These are phyloP conservation scores for Candida montana DNA, from an alignment of 805 yeast genomes.

Conservation along the genomic window DNA sequence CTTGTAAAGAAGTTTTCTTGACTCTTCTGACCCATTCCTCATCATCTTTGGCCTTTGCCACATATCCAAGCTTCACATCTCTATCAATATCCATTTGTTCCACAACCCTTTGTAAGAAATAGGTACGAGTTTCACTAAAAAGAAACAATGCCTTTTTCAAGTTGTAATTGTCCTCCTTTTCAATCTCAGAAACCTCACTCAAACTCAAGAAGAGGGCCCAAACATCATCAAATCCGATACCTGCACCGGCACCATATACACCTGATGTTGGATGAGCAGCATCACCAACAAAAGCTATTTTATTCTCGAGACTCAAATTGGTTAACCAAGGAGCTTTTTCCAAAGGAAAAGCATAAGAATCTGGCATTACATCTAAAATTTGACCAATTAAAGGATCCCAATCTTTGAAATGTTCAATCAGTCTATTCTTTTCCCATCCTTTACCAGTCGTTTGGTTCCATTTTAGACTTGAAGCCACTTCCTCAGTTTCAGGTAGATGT, in stretches of 20 bases:
- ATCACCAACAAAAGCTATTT: slow-evolving; percentile 15
- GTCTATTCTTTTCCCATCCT: slow-evolving; percentile 10
- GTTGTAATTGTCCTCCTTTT: slow-evolving; percentile 1
- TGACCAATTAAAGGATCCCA: slow-evolving; percentile 15
- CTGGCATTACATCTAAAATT: slow-evolving; percentile 12
- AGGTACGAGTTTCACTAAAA: slow-evolving; percentile 9
- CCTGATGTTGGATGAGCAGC: slow-evolving; percentile 18
- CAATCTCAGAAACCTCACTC: slow-evolving; percentile 1
- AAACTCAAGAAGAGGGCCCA: slow-evolving; percentile 11
- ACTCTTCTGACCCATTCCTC: slow-evolving; percentile 11
- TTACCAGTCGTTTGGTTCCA: slow-evolving; percentile 13
- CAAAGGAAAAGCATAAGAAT: slow-evolving; percentile 13
- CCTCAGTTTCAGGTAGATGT: slow-evolving; percentile 10
- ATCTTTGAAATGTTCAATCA: slow-evolving; percentile 12
- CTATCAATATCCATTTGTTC: slow-evolving; percentile 11
- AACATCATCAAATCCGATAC: slow-evolving; percentile 15
- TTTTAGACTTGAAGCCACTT: slow-evolving; percentile 7
- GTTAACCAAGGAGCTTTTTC: slow-evolving; percentile 16
- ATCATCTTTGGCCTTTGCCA: slow-evolving; percentile 6
- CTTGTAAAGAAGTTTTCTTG: neutral
- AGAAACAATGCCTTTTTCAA: slow-evolving; percentile 8
- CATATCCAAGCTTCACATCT: neutral
- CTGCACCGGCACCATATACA: slow-evolving; percentile 16
- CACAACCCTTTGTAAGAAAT: slow-evolving; percentile 10
- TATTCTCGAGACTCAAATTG: slow-evolving; percentile 5